Base-by-base conservation (phyloP, 495 filamentous ascomycete genomes). In the Physcia stellaris region DNA sequence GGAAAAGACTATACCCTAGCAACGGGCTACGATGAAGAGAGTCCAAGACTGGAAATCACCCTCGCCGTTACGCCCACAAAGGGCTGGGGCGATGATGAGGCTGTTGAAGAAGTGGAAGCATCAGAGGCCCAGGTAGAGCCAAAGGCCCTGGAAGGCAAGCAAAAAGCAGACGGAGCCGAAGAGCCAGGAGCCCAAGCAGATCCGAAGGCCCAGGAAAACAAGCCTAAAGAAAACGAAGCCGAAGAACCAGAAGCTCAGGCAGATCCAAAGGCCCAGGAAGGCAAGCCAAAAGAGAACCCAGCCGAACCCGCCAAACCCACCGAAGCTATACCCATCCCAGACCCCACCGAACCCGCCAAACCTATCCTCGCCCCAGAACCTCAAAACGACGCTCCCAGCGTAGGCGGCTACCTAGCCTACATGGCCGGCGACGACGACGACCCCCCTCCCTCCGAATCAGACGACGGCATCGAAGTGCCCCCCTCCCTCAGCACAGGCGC, bases 1-100 rank as follows among this genome's bases (percentile, higher is more conserved):
- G 87, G 90, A 2, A 59, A 76, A 39, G 90, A 99, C 55, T 99
- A 96, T 55, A 88, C 86, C 1, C 72, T 99, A 21, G 90, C 90
- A 13, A 94, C 80, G 22, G 71, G 75, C 4, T 83, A 88, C 51
- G 76, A 82, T 9, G 62, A 68, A 24, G 78, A 82, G 37, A 75
- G 83, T 41, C 74, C 88, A 27, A 76, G 83, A 21, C 56, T 98
- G n/a, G 90, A 98, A 52, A 63, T 94, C 19, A 85, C 81, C 39
- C 67, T 98, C 3, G 73, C 78, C 18, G 63, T 95, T 30, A 94
- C 90, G 3, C 86, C 87, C 1, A 82, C 75, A 0, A 53, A 59
- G 2, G 86, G 84, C 0, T 94, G 87, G 88, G 85, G 79, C 42
- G 83, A 73, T 28, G 75, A 79, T 4, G 71, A 66, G n/a, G n/a